phyloP scores from a whole-genome alignment of 1,139 yeast genomes.

The Pichia sp. region DNA sequence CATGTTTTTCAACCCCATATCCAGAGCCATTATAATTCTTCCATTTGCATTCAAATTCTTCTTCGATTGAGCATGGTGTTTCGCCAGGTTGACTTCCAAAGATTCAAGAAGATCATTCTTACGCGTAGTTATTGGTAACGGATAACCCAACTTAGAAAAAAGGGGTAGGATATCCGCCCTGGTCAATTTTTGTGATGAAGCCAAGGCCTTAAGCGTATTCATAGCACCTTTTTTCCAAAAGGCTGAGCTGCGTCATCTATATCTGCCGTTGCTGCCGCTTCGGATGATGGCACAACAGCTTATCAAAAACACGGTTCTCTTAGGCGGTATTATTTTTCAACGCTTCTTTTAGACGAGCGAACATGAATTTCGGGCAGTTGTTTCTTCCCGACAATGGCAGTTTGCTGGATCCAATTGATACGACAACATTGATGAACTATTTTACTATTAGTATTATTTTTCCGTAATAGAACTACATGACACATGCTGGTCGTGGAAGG shows the following conservation, averaged over 20 bases:
- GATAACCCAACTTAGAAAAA: conserved; percentile 22
- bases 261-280: neutral
- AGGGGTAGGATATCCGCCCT: conserved; percentile 9
- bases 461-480: too few relatives aligned
- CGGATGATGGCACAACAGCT: neutral
- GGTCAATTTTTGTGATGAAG: conserved; percentile 4
- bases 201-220: neutral
- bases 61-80: neutral
- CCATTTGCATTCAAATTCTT: neutral
- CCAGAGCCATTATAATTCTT: conserved; percentile 35
- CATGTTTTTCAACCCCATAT: conserved; percentile 42
- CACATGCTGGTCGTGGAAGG: too few relatives aligned
- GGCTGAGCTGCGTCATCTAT: too few relatives aligned
- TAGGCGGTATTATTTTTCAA: neutral
- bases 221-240: neutral
- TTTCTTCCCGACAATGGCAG: too few relatives aligned
- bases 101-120: conserved; percentile 16
- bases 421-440: neutral
- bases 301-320: neutral
- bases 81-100: conserved; percentile 5
- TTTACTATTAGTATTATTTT: too few relatives aligned
- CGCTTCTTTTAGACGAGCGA: neutral
- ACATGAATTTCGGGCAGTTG: neutral
- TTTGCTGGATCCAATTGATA: neutral
- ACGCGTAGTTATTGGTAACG: conserved; percentile 13